Conservation (phyloP, 202 grass and related monocot species). For the Hordeum pubiflorum region DNA sequence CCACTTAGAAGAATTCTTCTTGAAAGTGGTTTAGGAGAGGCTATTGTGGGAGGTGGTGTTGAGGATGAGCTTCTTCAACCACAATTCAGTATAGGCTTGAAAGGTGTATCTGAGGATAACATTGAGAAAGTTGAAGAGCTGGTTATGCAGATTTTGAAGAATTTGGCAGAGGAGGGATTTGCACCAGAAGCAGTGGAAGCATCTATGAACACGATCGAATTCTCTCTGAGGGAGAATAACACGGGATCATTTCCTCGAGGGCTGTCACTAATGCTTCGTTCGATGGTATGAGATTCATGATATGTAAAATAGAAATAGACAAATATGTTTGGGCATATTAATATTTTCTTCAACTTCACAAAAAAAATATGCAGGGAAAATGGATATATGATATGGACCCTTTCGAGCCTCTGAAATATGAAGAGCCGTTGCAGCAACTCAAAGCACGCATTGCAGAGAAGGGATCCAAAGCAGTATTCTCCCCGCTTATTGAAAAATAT, state of each 20-base stretch:
- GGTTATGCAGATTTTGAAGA: slow-evolving; percentile 77
- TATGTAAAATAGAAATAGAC: background rate
- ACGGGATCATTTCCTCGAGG: slow-evolving; percentile 93
- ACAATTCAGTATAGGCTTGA: slow-evolving; percentile 91
- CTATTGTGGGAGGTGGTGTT: slow-evolving; percentile 90
- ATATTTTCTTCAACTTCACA: slow-evolving; percentile 15
- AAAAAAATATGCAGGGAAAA: slow-evolving; percentile 55
- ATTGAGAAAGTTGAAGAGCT: slow-evolving; percentile 83
- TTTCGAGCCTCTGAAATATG: slow-evolving; percentile 98
- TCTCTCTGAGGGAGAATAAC: slow-evolving; percentile 89
- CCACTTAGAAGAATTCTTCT: slow-evolving; percentile 82
- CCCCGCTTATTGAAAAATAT: slow-evolving; percentile 76
- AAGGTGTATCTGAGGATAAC: slow-evolving; percentile 79
- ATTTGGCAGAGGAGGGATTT: slow-evolving; percentile 78
- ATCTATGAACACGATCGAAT: slow-evolving; percentile 98
- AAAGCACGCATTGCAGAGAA: slow-evolving; percentile 79
- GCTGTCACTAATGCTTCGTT: slow-evolving; percentile 96
- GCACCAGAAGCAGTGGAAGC: slow-evolving; percentile 88
- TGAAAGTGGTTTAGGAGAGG: slow-evolving; percentile 88
- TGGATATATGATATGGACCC: slow-evolving; percentile 99
- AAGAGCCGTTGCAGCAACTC: slow-evolving; percentile 70
- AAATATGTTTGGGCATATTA: background rate
- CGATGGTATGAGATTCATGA: slow-evolving; percentile 53
- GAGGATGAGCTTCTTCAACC: slow-evolving; percentile 98
- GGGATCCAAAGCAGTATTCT: slow-evolving; percentile 95